Evolutionary conservation across 2,329 filamentous ascomycete genomes (phyloP).

Genomic region (Colletotrichum melonis): DNA sequence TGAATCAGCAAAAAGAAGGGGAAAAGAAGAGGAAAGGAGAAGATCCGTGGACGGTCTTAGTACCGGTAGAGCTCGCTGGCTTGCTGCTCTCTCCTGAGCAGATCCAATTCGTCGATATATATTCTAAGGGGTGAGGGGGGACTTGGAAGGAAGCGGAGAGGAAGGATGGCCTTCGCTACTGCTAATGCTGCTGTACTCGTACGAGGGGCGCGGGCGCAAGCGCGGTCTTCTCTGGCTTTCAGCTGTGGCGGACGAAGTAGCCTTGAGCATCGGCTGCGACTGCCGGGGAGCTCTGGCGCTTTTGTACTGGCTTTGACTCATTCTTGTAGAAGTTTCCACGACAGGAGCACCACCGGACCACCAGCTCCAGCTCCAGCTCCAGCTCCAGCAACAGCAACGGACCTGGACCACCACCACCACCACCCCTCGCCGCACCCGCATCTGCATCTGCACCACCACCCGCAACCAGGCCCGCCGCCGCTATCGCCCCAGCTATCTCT

Average conservation of each 20-base stretch:
- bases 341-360: constrained; percentile 31
- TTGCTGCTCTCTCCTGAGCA: constrained; percentile 1
- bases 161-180: background rate
- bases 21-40: constrained; percentile 14
- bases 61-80: no score
- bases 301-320: constrained; percentile 54
- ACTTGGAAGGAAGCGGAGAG: constrained; percentile 18
- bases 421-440: background rate
- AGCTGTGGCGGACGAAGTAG: constrained; percentile 38
- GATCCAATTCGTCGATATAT: constrained; percentile 24
- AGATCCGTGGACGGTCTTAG: background rate
- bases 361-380: background rate
- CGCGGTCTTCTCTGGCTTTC: constrained; percentile 35
- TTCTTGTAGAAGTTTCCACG: constrained; percentile 59
- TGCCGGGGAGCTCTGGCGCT: constrained; percentile 42
- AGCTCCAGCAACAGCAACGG: constrained; percentile 21
- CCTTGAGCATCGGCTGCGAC: constrained; percentile 36
- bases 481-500: constrained; percentile 20
- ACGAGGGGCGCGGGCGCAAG: constrained; percentile 28
- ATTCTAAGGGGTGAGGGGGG: constrained; percentile 24
- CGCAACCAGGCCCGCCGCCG: constrained; percentile 3
- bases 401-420: constrained; percentile 25
- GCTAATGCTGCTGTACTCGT: constrained; percentile 21
- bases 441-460: background rate
- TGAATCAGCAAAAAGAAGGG: background rate